Evolutionary conservation across 768 basidiomycete species (phyloP).

Genomic region (Rhodosporidiobolus odoratus): DNA sequence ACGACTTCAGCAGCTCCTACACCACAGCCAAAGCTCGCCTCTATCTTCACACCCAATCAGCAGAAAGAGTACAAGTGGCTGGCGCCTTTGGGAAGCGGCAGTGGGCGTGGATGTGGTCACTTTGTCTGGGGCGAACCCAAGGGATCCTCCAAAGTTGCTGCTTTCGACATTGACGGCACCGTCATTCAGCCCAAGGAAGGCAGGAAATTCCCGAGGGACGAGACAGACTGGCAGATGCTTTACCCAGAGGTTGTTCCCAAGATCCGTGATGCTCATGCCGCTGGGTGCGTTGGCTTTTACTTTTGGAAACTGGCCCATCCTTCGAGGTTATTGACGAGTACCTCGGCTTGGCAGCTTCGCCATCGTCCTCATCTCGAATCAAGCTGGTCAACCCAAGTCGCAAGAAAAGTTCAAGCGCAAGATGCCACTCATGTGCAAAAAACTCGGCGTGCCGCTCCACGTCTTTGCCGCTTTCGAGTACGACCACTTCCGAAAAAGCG

Average conservation of each 20-base stretch:
- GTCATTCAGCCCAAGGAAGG: conserved; percentile 56
- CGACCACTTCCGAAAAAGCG: conserved; percentile 49
- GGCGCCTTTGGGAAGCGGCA: not conserved
- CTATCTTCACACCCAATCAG: not conserved
- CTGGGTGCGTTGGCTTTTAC: conserved; percentile 55
- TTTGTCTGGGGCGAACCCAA: conserved; percentile 16
- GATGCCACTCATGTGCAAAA: conserved; percentile 19
- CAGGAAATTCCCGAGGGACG: conserved; percentile 51
- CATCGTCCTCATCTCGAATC: conserved; percentile 76
- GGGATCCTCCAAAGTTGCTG: conserved; percentile 16
- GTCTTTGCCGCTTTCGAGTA: conserved; percentile 47
- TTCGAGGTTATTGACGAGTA: no score
- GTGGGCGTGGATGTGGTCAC: conserved; percentile 2
- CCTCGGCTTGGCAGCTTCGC: conserved; percentile 53
- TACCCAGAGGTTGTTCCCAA: conserved; percentile 58
- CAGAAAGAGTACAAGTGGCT: conserved; percentile 1
- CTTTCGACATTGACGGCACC: conserved; percentile 73
- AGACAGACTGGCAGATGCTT: conserved; percentile 70
- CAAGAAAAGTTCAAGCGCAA: conserved; percentile 21
- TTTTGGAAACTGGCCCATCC: not conserved
- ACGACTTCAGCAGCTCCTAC: not conserved
- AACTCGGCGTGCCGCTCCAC: conserved; percentile 44
- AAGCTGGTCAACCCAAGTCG: conserved; percentile 63
- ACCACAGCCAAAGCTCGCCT: not conserved
- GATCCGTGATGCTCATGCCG: conserved; percentile 57